Evolutionary conservation across 2,329 filamentous ascomycete genomes (phyloP).

Genomic region (Aspergillus japonicus): DNA sequence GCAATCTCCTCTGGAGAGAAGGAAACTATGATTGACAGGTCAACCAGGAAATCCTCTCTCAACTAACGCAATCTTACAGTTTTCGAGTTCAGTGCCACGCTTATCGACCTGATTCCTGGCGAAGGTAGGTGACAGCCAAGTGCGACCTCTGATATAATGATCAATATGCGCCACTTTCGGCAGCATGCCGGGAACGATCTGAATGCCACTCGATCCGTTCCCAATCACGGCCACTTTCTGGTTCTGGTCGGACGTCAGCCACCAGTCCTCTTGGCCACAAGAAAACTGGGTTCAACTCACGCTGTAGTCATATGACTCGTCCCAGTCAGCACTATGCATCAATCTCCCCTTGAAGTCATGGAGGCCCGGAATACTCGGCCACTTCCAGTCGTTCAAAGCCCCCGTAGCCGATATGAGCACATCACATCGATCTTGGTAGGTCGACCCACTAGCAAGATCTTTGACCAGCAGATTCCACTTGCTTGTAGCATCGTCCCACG

Average conservation of each 20-base stretch:
- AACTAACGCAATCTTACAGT: not conserved
- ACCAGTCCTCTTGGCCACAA: not conserved
- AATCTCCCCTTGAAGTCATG: slow-evolving; percentile 48
- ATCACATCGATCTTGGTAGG: slow-evolving; percentile 31
- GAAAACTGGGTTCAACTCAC: slow-evolving; percentile 15
- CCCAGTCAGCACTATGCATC: slow-evolving; percentile 48
- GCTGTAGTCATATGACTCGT: slow-evolving; percentile 35
- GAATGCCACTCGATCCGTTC: slow-evolving; percentile 43
- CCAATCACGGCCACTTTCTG: slow-evolving; percentile 40
- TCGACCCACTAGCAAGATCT: slow-evolving; percentile 20
- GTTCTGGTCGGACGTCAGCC: slow-evolving; percentile 19
- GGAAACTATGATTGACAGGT: slow-evolving; percentile 21
- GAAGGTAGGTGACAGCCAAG: slow-evolving; percentile 33
- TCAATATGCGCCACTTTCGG: slow-evolving; percentile 42
- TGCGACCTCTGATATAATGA: slow-evolving; percentile 35
- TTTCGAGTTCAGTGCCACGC: not conserved
- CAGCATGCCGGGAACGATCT: slow-evolving; percentile 40
- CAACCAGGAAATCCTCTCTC: not conserved
- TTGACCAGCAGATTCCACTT: slow-evolving; percentile 32
- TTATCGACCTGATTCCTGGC: slow-evolving; percentile 30
- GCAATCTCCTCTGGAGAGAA: slow-evolving; percentile 35
- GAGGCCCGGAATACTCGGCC: slow-evolving; percentile 49
- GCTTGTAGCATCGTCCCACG: slow-evolving; percentile 42
- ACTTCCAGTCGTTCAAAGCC: slow-evolving; percentile 44
- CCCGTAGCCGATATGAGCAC: slow-evolving; percentile 42